Base-by-base conservation (phyloP, 2,329 filamentous ascomycete genomes). In the Ceratocystis diversiconidia region DNA sequence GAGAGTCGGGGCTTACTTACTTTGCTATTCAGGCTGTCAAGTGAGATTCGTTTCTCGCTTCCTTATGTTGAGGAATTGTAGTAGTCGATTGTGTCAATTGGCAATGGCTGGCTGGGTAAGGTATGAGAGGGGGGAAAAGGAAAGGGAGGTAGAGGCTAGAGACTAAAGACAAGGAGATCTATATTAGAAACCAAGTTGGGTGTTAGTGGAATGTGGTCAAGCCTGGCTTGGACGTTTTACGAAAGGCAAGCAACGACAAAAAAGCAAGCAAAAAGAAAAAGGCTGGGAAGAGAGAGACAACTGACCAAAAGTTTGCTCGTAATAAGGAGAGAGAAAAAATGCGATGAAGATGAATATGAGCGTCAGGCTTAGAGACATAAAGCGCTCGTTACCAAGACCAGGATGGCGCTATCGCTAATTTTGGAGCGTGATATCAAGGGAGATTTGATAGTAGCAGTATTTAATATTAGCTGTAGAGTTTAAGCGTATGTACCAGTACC, bases 11-110 rank as follows among this genome's bases (percentile, higher is more conserved):
- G 52, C 28, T 32, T 59, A 12, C 28, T 59, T 59, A 59, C 52
- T 32, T 19, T 36, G 52, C 15, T 59, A 17, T 25, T 17, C 28
- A 59, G 32, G 52, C 32, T 59, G 17, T 30, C 52, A 25, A 59
- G 32, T 32, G 28, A 59, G 36, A 59, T 25, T 32, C 28, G 52
- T 32, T 59, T 59, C 52, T 59, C 52, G 52, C 52, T 59, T 59
- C 52, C 25, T 41, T 59, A 12, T 32, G 52, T 36, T 59, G 28
- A 36, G 52, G 52, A 59, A 59, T 59, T 59, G 22, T 59, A 59
- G 52, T 57, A 30, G 52, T 30, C 28, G 12, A 59, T 30, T 59
- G 5, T 41, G 10, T 12, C 36, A 41, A 41, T 41, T 41, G 36
- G 36, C 12, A 19, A 32, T n/a, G 15, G 52, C 28, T 59, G 32